phyloP scores from a whole-genome alignment of 495 filamentous ascomycete species.

The Neurospora cerealis region DNA sequence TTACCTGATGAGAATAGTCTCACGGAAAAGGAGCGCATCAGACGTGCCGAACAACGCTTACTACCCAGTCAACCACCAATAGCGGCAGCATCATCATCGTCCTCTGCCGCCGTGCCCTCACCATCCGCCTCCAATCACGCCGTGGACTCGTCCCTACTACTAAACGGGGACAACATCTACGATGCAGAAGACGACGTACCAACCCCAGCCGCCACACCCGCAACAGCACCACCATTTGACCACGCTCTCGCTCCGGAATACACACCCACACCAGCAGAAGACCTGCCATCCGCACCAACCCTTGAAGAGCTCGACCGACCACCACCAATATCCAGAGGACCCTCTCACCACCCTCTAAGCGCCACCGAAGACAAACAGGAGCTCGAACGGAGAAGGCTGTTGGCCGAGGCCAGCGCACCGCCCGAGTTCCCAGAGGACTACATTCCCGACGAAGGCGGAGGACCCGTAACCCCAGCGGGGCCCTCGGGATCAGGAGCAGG shows the following conservation, averaged over 20 bases:
- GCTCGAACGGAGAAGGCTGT: conserved; percentile 61
- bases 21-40: conserved; percentile 60
- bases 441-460: conserved; percentile 18
- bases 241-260: not conserved
- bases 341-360: not conserved
- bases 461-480: conserved; percentile 5
- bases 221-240: not conserved
- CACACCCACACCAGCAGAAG: conserved; percentile 3
- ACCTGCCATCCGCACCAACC: conserved; percentile 35
- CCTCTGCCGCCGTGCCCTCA: not conserved
- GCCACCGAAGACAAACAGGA: conserved; percentile 75
- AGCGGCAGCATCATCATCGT: conserved; percentile 20
- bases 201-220: not conserved
- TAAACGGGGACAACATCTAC: conserved; percentile 29
- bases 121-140: conserved; percentile 24
- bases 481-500: conserved; percentile 2
- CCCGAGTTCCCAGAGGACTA: conserved; percentile 39
- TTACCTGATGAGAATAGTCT: conserved; percentile 41
- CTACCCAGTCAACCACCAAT: conserved; percentile 60
- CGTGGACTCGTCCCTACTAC: conserved; percentile 29
- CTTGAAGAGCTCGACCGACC: conserved; percentile 27
- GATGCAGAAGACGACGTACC: conserved; percentile 17
- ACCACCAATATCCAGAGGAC: not conserved
- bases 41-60: conserved; percentile 55
- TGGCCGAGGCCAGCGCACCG: conserved; percentile 65